A percentile compares a stretch with the other conserved stretches of the same genome.
These are phyloP conservation scores for Rehmannia glutinosa DNA, from an alignment of 257 asterid genomes.

Conservation along the genomic window DNA sequence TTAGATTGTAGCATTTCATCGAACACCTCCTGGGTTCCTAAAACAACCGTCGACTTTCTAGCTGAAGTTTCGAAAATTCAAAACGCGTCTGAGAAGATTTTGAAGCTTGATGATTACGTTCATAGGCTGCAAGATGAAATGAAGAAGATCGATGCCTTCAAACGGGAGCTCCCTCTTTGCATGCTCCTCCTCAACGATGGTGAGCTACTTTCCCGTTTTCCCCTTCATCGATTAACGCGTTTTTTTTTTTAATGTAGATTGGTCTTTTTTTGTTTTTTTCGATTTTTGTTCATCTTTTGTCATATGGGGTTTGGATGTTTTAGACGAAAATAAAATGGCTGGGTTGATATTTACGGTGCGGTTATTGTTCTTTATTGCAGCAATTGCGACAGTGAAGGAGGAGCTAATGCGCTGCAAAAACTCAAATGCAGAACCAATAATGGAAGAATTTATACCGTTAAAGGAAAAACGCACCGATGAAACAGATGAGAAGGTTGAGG, in stretches of 20 bases:
- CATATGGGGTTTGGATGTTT: not conserved
- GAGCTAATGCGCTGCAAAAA: conserved; percentile 32
- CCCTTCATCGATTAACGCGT: not conserved
- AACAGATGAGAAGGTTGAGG: conserved; percentile 20
- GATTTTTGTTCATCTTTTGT: not conserved
- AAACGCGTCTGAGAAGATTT: conserved; percentile 37
- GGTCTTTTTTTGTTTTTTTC: not conserved
- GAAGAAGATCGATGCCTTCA: conserved; percentile 84
- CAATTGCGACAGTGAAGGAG: conserved; percentile 24
- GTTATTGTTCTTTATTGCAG: conserved; percentile 29
- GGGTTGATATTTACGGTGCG: too few species aligned
- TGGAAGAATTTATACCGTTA: conserved; percentile 51
- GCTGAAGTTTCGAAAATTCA: conserved; percentile 35
- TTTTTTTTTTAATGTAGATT: not conserved
- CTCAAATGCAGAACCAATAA: conserved; percentile 25
- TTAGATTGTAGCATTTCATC: conserved; percentile 37
- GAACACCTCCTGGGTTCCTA: conserved; percentile 21
- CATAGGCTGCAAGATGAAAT: conserved; percentile 60
- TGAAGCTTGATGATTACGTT: conserved; percentile 47
- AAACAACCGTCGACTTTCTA: conserved; percentile 36
- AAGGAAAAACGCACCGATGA: conserved; percentile 24
- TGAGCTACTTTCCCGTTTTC: conserved; percentile 8
- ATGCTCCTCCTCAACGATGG: conserved; percentile 67
- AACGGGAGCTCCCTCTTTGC: conserved; percentile 75
- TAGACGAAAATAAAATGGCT: too few species aligned